A percentile compares a stretch with the other conserved stretches of the same genome.
phyloP scores from a whole-genome alignment of 176 grass and related monocot genomes.

The Chloris gayana region DNA sequence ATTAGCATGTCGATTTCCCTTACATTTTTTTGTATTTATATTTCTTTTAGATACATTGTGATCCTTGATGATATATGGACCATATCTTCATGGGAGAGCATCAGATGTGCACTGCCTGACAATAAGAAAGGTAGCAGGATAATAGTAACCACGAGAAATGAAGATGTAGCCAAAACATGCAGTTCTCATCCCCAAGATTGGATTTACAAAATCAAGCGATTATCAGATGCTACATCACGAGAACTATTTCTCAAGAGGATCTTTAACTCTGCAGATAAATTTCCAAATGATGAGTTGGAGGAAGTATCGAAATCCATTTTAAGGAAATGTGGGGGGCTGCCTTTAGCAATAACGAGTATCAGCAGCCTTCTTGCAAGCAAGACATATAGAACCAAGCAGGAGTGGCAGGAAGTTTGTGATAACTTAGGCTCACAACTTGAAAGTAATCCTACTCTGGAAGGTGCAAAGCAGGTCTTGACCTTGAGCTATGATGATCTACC shows the following conservation, averaged over 20 bases:
- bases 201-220: conserved; percentile 41
- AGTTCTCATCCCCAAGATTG: conserved; percentile 33
- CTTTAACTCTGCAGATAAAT: conserved; percentile 18
- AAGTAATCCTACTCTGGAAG: conserved; percentile 16
- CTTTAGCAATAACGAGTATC: conserved; percentile 36
- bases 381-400: conserved; percentile 1
- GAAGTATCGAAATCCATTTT: conserved; percentile 26
- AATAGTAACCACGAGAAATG: conserved; percentile 47
- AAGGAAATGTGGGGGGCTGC: conserved; percentile 43
- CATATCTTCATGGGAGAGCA: conserved; percentile 42
- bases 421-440: conserved; percentile 37
- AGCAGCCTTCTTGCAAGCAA: conserved; percentile 31
- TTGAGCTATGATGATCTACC: conserved; percentile 55
- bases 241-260: conserved; percentile 24
- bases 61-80: conserved; percentile 57
- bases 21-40: not conserved
- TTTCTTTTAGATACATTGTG: conserved; percentile 24
- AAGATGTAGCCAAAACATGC: conserved; percentile 43
- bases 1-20: not conserved
- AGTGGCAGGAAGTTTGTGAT: conserved; percentile 35
- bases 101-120: conserved; percentile 46
- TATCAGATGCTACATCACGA: conserved; percentile 19
- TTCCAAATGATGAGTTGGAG: conserved; percentile 12
- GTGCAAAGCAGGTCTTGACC: conserved; percentile 18
- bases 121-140: conserved; percentile 48